These are phyloP conservation scores for Eucalyptus pauciflora DNA, from an alignment of 345 rosid genomes.

Conservation along the genomic window DNA sequence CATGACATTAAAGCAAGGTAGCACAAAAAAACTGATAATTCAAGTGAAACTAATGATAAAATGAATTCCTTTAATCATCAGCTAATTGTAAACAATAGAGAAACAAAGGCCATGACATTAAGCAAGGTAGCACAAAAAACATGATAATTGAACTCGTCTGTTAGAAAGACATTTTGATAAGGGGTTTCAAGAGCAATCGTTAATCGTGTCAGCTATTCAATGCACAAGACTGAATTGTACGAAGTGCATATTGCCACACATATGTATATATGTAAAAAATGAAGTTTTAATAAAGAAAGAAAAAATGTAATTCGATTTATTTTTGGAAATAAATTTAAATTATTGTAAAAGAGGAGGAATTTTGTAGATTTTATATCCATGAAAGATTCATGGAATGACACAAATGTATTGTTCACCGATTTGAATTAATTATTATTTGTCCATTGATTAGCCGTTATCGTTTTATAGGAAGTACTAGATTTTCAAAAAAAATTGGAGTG, in stretches of 20 bases:
- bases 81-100: not conserved
- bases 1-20: not conserved
- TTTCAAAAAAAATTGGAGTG: not conserved
- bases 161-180: not conserved
- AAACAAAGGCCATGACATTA: not conserved
- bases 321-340: not conserved
- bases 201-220: not conserved
- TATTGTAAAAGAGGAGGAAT: not conserved
- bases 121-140: not conserved
- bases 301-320: not conserved
- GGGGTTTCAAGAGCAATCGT: not conserved
- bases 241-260: not conserved
- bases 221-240: not conserved
- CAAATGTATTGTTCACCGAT: not conserved
- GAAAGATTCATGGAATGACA: not conserved
- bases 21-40: not conserved
- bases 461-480: not conserved
- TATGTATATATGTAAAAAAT: not conserved
- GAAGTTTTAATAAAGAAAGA: not conserved
- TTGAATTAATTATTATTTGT: not conserved
- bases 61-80: no score
- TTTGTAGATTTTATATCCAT: not conserved
- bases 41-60: not conserved
- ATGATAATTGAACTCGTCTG: not conserved
- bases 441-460: rapidly evolving